Base-by-base conservation (phyloP, 2,329 filamentous ascomycete genomes). In the Sclerotinia glacialis region DNA sequence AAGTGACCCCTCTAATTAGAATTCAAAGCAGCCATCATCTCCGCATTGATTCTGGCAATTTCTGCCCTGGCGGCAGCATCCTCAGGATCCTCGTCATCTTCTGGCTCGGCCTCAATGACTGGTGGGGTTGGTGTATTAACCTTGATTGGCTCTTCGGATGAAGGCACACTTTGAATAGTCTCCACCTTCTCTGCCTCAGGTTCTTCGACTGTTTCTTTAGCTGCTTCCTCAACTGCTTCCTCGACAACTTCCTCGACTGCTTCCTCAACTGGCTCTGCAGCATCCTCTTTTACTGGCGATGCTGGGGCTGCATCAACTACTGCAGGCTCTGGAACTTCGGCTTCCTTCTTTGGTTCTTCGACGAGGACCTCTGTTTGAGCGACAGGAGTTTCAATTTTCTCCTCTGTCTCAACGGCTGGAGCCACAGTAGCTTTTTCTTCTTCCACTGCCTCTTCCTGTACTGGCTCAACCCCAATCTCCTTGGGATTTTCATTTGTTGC, bases 21-120 rank as follows among this genome's bases (percentile, higher is more conserved):
- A 28, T 69, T 65, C 55, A 66, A 58, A 31, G 67, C 68, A 54
- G 65, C 64, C 63, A 66, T 71, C 65, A 72, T 67, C 49, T 74
- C 72, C 16, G 71, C 73, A 60, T 75, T 74, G 37, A 74, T 54
- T 31, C 59, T 67, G 26, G 71, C 73, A 56, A 74, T 72, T 49
- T 75, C 73, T 28, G 70, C 71, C 23, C 71, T 64, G 5, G 72
- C 73, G 34, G 70, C 70, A 53, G 67, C 66, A 66, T 74, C 73
- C 65, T 70, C 71, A 18, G 71, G 70, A 28, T 72, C 71, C 64
- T 72, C 67, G 12, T 50, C 58, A 23, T 64, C 65, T n/a, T 54
- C 50, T 31, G 53, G 37, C 14, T 26, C 18, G n/a, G 40, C 46
- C 21, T 44, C 42, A 40, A 60, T 18, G 6, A 50, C 31, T 50